Evolutionary conservation across 108 stramenopile species (phyloP), one percentile per base, ranked within the genome.

Genomic region (Aureococcus anophagefferens): DNA sequence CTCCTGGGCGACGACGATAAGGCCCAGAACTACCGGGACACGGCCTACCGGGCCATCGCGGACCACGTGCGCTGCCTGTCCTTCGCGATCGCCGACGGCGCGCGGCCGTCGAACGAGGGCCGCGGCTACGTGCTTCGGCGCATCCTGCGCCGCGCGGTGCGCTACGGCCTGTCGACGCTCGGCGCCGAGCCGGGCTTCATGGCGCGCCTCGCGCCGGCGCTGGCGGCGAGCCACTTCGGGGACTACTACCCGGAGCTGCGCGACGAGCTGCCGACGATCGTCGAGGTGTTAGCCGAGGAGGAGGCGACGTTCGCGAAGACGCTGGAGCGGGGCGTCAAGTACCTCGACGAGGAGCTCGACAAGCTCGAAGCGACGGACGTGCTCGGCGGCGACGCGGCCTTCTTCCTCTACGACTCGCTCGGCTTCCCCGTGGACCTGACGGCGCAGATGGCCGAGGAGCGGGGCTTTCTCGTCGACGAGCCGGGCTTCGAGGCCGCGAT

Each of bases 381-480:
- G 9, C 85, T 98, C 32, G 71, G 92, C 34, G 97, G 92, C 37
- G 84, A 90, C 45, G 89, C 91, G 73, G 95, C 96, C 34, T 94
- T 94, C 84, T 90, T 90, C 73, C 76, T 99, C 46, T 99, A 97
- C 76, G 89, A 94, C 66, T 91, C 96, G 5, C 88, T 97, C 74
- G 98, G 98, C 63, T 99, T 99, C 75, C 98, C 98, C 0, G 72
- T 96, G 63, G 98, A 99, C 72, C 86, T 99, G 78, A 97, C 96
- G 4, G 87, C 93, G 77, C 88, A 94, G 40, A 97, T 99, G 98
- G 98, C 98, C 0, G 89, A 90, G 75, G 96, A 99, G 80, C 85
- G 88, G 36, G 94, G 94, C 14, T 81, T 96, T 73, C 82, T 71
- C 28, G 83, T 99, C 0, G 96, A 99, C 68, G 83, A 74, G 70